These are phyloP conservation scores for Flaveria sonorensis DNA, from an alignment of 129 eudicot species.

Conservation along the genomic window DNA sequence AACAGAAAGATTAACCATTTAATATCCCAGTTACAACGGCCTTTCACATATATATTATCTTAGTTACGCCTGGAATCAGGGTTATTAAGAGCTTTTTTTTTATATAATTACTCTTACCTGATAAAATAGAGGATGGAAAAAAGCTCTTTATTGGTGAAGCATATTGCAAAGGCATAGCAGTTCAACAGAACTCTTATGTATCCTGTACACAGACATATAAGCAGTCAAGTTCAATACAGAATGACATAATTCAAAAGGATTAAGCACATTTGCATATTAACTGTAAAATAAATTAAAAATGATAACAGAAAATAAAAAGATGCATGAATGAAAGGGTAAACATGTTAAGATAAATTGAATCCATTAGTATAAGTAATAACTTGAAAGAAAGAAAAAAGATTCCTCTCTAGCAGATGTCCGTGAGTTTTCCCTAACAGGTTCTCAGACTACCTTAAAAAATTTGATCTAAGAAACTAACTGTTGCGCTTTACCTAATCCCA, in stretches of 20 bases:
- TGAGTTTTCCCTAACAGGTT: background rate
- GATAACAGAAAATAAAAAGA: too few relatives aligned
- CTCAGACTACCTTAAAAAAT: background rate
- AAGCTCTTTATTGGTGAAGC: constrained; percentile 74
- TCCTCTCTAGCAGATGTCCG: background rate
- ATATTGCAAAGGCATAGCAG: constrained; percentile 78
- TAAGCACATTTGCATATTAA: too few relatives aligned
- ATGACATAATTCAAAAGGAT: background rate
- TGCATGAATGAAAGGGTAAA: background rate
- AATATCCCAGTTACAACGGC: background rate
- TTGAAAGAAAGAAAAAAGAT: background rate
- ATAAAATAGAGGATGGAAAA: constrained; percentile 80
- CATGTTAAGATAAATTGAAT: background rate
- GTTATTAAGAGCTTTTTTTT: background rate
- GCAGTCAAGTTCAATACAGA: constrained; percentile 13
- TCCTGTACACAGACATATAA: constrained; percentile 53
- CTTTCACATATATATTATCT: background rate
- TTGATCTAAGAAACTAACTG: too few relatives aligned
- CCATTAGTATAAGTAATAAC: too few relatives aligned
- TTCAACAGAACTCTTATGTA: constrained; percentile 83
- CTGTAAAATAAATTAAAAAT: too few relatives aligned
- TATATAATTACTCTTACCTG: constrained; percentile 52
- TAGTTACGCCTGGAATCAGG: constrained; percentile 13
- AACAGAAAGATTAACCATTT: constrained; percentile 24
- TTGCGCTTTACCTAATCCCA: too few relatives aligned